Base-by-base conservation (phyloP, 2,329 filamentous ascomycete genomes). In the Podosphaera xanthii region DNA sequence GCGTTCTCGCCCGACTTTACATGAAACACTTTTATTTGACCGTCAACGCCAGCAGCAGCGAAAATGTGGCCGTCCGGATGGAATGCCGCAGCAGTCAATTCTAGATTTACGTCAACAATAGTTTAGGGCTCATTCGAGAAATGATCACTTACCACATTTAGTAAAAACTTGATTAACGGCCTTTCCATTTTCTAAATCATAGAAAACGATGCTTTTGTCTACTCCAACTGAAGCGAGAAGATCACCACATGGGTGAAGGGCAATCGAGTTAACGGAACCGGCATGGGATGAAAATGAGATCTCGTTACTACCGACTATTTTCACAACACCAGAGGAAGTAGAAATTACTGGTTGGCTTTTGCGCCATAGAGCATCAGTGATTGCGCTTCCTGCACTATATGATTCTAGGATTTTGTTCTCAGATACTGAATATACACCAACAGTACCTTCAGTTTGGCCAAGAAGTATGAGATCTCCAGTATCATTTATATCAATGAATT, bases 31-130 rank as follows among this genome's bases (percentile, higher is more conserved):
- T 90, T 87, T 70, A 98, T 85, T 60, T 88, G 82, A 52, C 88
- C 88, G 56, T 84, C 77, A 8, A 74, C 74, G n/a, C 85, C 86
- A 62, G 91, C 92, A 2, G 84, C 86, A 46, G 88, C 91, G 65
- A 97, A 81, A 4, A 98, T 77, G 69, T 96, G 87, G n/a, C 92
- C 92, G 68, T 98, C 92, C 5, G 94, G 92, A 70, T 98, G 92
- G 77, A 98, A 97, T 40, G 84, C 80, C 63, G 83, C 86, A 57
- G 83, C 80, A 0, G 85, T 86, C 14, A 70, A 64, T 64, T 67
- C 68, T 70, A 53, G 38, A 14, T 7, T 9, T 31, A 10, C 12
- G 22, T 22, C 22, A 22, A 22, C 22, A 58, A 66, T 61, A 65
- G 61, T 49, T 49, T 60, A 35, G 42, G 57, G 38, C 44, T 22